Percentiles rank a stretch among this genome's conserved stretches.
These are phyloP conservation scores for Turritis glabra DNA, from an alignment of 345 rosid species.

Conservation along the genomic window DNA sequence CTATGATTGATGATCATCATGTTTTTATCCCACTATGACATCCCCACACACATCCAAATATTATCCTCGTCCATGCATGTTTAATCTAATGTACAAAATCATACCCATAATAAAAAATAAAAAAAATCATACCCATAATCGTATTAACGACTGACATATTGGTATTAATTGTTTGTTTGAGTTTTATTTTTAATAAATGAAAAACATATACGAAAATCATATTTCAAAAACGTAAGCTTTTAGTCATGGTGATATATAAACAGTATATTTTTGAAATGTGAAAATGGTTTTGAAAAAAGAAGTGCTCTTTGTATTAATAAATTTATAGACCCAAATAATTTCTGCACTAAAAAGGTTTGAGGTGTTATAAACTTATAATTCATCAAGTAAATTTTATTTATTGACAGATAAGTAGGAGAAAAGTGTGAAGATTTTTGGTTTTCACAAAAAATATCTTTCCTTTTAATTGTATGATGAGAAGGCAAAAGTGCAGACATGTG, in stretches of 20 bases:
- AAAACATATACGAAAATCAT: neutral
- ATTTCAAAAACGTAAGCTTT: neutral
- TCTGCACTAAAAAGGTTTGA: neutral
- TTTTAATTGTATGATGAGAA: neutral
- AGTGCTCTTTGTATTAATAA: neutral
- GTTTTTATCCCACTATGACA: neutral
- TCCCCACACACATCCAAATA: neutral
- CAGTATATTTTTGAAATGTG: neutral
- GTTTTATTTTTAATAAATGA: neutral
- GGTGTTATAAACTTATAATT: neutral
- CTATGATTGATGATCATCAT: too few species aligned
- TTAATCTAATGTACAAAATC: too few species aligned
- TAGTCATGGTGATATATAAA: neutral
- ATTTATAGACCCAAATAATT: neutral
- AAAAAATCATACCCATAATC: neutral
- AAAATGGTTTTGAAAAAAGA: too few species aligned
- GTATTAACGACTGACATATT: neutral
- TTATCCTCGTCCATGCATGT: neutral
- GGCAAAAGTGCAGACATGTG: constrained; percentile 15
- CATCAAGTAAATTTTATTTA: too few species aligned
- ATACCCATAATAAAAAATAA: neutral
- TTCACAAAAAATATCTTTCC: neutral
- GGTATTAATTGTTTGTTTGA: neutral
- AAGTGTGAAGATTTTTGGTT: neutral
- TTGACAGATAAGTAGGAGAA: neutral